phyloP scores from a whole-genome alignment of 2,329 filamentous ascomycete genomes.

The Blumeria hordei region DNA sequence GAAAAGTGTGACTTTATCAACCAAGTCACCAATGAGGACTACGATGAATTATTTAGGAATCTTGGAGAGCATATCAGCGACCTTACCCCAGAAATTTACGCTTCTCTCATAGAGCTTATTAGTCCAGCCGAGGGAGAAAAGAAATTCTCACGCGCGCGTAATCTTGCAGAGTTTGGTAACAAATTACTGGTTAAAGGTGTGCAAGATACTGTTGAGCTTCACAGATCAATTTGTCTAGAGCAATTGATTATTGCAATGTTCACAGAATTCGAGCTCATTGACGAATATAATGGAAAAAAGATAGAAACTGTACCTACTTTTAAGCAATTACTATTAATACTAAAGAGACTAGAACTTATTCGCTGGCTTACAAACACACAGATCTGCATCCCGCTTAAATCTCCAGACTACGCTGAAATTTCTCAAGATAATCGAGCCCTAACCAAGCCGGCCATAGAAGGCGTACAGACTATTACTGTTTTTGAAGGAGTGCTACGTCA shows the following conservation, averaged over 20 bases:
- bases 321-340: slow-evolving; percentile 39
- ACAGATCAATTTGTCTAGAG: slow-evolving; percentile 54
- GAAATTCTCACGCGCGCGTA: slow-evolving; percentile 11
- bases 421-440: no score
- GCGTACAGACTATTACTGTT: slow-evolving; percentile 21
- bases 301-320: slow-evolving; percentile 51
- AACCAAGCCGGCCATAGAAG: slow-evolving; percentile 8
- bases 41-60: slow-evolving; percentile 39
- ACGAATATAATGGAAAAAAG: slow-evolving; percentile 21
- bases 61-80: slow-evolving; percentile 41
- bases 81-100: slow-evolving; percentile 30
- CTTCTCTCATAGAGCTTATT: slow-evolving; percentile 25
- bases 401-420: no score
- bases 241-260: slow-evolving; percentile 65
- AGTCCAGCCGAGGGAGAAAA: slow-evolving; percentile 17
- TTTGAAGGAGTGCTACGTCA: slow-evolving; percentile 35
- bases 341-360: slow-evolving; percentile 52
- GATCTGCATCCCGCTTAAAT: slow-evolving; percentile 16
- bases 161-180: slow-evolving; percentile 51
- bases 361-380: slow-evolving; percentile 40
- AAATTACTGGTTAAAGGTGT: slow-evolving; percentile 52
- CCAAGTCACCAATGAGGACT: slow-evolving; percentile 63
- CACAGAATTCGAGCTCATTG: slow-evolving; percentile 45
- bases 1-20: slow-evolving; percentile 56
- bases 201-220: slow-evolving; percentile 52